phyloP scores from a whole-genome alignment of 495 filamentous ascomycete genomes.

The Aspergillus sparsus region DNA sequence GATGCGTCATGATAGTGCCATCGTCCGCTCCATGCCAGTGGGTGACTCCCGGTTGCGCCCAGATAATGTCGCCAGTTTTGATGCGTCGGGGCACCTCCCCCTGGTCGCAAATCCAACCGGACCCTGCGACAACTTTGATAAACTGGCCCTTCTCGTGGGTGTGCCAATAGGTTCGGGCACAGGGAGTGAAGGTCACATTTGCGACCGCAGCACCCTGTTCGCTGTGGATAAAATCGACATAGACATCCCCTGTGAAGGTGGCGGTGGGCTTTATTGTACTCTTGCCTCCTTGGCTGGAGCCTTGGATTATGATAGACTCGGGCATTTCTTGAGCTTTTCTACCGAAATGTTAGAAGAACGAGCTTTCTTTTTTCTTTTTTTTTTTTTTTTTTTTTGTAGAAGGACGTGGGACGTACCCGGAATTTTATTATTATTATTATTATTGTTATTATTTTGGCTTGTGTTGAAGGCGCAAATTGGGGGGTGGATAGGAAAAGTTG shows the following conservation, averaged over 20 bases:
- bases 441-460: no score
- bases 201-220: slow-evolving; percentile 3
- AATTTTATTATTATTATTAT: no score
- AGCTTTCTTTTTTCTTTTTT: no score
- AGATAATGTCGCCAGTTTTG: slow-evolving; percentile 13
- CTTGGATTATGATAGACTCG: no score
- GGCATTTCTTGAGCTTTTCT: no score
- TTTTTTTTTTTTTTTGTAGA: no score
- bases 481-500: no score
- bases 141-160: slow-evolving; percentile 18
- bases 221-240: slow-evolving; percentile 5
- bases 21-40: slow-evolving; percentile 25
- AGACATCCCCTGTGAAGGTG: slow-evolving; percentile 18
- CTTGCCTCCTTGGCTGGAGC: no score
- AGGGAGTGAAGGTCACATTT: slow-evolving; percentile 20
- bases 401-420: no score
- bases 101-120: slow-evolving; percentile 20
- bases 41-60: slow-evolving; percentile 14
- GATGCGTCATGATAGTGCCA: slow-evolving; percentile 14
- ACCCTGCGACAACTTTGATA: slow-evolving; percentile 13
- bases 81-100: slow-evolving; percentile 6
- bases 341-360: no score
- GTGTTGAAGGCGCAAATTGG: no score
- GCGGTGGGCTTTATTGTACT: no score
- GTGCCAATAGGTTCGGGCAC: slow-evolving; percentile 21